These are phyloP conservation scores for Delonix regia DNA, from an alignment of 306 rosid species.

Conservation along the genomic window DNA sequence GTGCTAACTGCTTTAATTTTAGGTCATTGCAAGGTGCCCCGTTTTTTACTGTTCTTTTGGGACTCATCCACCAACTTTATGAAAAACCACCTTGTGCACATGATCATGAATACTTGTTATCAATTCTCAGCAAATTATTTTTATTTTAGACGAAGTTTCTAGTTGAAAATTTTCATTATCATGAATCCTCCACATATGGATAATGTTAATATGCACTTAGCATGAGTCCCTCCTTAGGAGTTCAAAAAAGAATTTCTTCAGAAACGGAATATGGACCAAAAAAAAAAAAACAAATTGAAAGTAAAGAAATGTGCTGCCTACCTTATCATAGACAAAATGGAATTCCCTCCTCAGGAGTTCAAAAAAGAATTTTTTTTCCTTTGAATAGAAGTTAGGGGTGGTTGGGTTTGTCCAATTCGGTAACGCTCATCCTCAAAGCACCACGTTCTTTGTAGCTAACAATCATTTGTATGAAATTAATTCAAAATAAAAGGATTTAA, in stretches of 20 bases:
- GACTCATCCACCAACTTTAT: constrained; percentile 32
- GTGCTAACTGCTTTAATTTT: constrained; percentile 19
- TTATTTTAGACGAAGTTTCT: constrained; percentile 31
- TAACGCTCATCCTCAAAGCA: constrained; percentile 27
- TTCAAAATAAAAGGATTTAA: constrained; percentile 6
- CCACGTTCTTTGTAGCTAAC: constrained; percentile 1
- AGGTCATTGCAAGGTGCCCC: neutral
- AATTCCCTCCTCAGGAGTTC: neutral
- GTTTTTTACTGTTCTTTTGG: constrained; percentile 18
- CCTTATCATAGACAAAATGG: constrained; percentile 11
- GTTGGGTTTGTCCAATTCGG: constrained; percentile 36
- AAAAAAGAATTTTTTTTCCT: neutral
- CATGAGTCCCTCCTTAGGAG: too few relatives aligned
- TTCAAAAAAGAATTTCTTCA: too few relatives aligned
- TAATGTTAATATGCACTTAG: neutral
- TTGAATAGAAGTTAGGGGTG: constrained; percentile 18
- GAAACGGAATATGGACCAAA: constrained; percentile 5
- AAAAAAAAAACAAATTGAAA: neutral
- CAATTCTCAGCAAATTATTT: neutral
- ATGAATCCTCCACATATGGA: constrained; percentile 24
- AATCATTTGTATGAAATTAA: neutral
- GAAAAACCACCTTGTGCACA: constrained; percentile 27
- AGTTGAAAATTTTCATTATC: constrained; percentile 12
- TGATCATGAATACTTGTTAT: constrained; percentile 34
- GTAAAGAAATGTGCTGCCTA: constrained; percentile 32